Base-by-base conservation (phyloP, 495 filamentous ascomycete species). In the Hypoxylon trugodes region DNA sequence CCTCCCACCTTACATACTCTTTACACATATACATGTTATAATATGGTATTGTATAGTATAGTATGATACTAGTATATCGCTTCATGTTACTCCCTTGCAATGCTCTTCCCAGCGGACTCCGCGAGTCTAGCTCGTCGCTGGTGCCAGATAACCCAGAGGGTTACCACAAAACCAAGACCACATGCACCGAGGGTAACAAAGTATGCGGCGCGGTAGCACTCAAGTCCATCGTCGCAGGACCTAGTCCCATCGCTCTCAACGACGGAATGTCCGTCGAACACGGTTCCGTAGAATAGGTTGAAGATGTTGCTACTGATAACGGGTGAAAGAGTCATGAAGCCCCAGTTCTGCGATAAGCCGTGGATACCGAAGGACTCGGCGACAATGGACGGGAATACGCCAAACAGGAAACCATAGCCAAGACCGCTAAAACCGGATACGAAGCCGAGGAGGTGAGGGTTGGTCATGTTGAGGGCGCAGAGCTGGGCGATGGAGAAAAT, bases 321-420 rank as follows among this genome's bases (percentile, higher is more conserved):
- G 0, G 93, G 92, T 9, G 89, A 85, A 13, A 98, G 77, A 0
- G 90, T 97, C 90, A 98, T 96, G 64, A 87, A 88, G 26, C 95
- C 95, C 92, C 94, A 98, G 74, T 96, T 96, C 73, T 91, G 89
- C 64, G 84, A 89, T 15, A 98, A 80, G n/a, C 95, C 93, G 58
- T 86, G 80, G 32, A 97, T 87, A 22, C 96, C 95, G 72, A 98
- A 98, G 2, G 89, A 87, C 69, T 98, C 93, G 9, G 93, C 90
- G 2, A 93, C 89, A 43, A 98, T 86, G 0, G 96, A 90, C 6
- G 95, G 96, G 77, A 90, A 97, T 49, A 96, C 92, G 65, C 96
- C 95, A 70, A 97, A 98, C 2, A 98, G 82, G 66, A 96, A 91
- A 0, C 95, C 95, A 76, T 98, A 98, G 4, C 87, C 95, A 5